Evolutionary conservation across 2,329 filamentous ascomycete species (phyloP).

Genomic region (Chalaropsis thielavioides): DNA sequence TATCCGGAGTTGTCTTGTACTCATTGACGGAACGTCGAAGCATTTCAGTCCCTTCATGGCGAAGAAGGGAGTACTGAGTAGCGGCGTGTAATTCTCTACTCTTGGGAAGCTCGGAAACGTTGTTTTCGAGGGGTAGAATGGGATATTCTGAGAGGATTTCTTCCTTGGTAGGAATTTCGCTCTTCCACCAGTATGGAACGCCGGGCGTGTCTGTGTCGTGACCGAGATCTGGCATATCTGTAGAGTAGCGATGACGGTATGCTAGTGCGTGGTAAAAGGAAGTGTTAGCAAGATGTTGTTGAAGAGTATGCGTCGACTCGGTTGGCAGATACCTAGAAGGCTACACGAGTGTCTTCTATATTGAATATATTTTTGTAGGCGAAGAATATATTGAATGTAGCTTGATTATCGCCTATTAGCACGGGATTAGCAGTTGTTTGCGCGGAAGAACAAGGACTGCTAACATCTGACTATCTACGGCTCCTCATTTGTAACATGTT

Average conservation of each 20-base stretch:
- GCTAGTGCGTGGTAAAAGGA: neutral
- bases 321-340: too few species aligned
- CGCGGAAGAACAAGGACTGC: too few species aligned
- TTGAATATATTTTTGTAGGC: too few species aligned
- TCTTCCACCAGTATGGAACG: slow-evolving; percentile 18
- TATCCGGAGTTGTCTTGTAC: slow-evolving; percentile 37
- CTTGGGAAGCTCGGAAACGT: slow-evolving; percentile 40
- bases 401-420: too few species aligned
- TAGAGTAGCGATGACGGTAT: neutral
- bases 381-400: too few species aligned
- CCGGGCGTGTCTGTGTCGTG: neutral
- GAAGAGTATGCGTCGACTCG: neutral
- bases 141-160: slow-evolving; percentile 35
- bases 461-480: too few species aligned
- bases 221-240: neutral
- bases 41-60: slow-evolving; percentile 58
- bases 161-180: slow-evolving; percentile 39
- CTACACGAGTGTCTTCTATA: too few species aligned
- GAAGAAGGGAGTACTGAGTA: slow-evolving; percentile 58
- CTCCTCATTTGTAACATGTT: too few species aligned
- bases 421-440: too few species aligned
- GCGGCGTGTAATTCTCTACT: slow-evolving; percentile 53
- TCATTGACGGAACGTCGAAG: slow-evolving; percentile 51
- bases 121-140: slow-evolving; percentile 35
- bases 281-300: neutral